These are phyloP conservation scores for Westerdykella ornata DNA, from an alignment of 2,329 filamentous ascomycete genomes.

Conservation along the genomic window DNA sequence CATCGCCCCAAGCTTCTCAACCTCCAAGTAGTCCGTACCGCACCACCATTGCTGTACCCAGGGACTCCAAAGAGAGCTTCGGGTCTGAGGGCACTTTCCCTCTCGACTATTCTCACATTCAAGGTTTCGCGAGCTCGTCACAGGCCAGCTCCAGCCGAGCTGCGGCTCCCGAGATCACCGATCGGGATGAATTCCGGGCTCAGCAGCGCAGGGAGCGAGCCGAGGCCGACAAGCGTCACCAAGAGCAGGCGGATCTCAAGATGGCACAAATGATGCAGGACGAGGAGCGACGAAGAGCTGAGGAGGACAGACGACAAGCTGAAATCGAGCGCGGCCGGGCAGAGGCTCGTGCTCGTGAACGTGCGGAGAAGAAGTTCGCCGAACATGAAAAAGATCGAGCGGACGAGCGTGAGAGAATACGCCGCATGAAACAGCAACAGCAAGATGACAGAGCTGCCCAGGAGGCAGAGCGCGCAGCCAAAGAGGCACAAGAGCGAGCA, in stretches of 20 bases:
- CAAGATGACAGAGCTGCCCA: conserved; percentile 2
- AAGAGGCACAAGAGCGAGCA: conserved; percentile 4
- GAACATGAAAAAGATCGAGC: conserved; percentile 14
- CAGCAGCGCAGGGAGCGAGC: conserved; percentile 15
- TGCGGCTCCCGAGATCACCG: conserved; percentile 16
- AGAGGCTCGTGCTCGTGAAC: conserved; percentile 16
- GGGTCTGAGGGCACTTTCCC: conserved; percentile 11
- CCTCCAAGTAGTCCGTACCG: conserved; percentile 13
- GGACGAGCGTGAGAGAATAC: conserved; percentile 5
- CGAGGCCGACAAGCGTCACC: conserved; percentile 13
- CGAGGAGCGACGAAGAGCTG: conserved; percentile 1
- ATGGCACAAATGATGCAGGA: conserved; percentile 8
- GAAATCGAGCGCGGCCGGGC: conserved; percentile 22
- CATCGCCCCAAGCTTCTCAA: conserved; percentile 12
- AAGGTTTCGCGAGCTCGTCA: conserved; percentile 14
- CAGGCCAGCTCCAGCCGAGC: conserved; percentile 13
- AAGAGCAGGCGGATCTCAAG: conserved; percentile 19
- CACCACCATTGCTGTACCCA: conserved; percentile 16
- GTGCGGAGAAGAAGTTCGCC: conserved; percentile 15
- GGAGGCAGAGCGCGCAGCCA: conserved; percentile 7
- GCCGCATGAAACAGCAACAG: conserved; percentile 3
- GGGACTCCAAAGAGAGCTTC: conserved; percentile 7
- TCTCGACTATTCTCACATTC: conserved; percentile 18
- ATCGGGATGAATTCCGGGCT: conserved; percentile 17
- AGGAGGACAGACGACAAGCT: conserved; percentile 13